Percentiles rank a stretch among this genome's conserved stretches.
These are phyloP conservation scores for Talaromyces sp. DNA, from an alignment of 2,329 filamentous ascomycete genomes.

Conservation along the genomic window DNA sequence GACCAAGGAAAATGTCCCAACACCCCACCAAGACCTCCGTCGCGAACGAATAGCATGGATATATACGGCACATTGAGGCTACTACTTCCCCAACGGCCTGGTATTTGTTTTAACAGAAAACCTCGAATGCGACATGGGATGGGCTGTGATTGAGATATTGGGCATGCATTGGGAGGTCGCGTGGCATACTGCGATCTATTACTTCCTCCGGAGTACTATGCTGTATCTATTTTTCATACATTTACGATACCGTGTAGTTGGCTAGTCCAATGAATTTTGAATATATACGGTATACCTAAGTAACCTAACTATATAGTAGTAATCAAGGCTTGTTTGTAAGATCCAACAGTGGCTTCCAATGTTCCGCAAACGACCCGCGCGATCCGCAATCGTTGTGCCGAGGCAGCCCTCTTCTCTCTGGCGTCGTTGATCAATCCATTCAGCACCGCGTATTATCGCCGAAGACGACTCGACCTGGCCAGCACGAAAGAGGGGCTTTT, in stretches of 20 bases:
- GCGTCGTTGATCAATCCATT: not conserved
- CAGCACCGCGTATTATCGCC: not conserved
- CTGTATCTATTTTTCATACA: not conserved
- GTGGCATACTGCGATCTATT: not conserved
- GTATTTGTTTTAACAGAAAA: not conserved
- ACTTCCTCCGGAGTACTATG: not conserved
- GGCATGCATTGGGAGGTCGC: not conserved
- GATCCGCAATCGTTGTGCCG: not conserved
- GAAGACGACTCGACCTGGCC: not conserved
- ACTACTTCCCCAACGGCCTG: not conserved
- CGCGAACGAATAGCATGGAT: not conserved
- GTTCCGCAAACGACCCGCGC: not conserved
- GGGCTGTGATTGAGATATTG: not conserved
- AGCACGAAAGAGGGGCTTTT: not conserved
- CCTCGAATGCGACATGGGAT: not conserved
- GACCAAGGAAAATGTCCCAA: not conserved
- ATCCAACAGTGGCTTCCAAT: too few relatives aligned
- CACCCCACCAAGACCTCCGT: slow-evolving; percentile 1
- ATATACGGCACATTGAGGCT: not conserved
- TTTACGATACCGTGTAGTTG: not conserved
- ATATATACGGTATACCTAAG: not conserved
- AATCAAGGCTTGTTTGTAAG: too few relatives aligned
- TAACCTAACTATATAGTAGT: not conserved
- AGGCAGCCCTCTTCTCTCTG: not conserved
- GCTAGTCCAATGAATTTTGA: not conserved